Evolutionary conservation across 164 flowering plant genomes (phyloP).

Genomic region (Stephania cephalantha): DNA sequence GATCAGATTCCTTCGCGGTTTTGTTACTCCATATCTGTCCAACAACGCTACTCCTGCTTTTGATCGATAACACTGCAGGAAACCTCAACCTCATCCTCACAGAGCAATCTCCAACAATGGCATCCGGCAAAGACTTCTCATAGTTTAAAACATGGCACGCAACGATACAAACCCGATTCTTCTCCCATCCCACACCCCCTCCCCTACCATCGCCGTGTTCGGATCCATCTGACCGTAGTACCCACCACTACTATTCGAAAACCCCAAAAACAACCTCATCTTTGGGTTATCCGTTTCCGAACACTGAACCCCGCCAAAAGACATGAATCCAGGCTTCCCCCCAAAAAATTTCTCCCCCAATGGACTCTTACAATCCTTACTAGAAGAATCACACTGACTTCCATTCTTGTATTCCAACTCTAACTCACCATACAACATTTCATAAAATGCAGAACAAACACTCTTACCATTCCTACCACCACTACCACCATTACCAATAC

Average conservation of each 20-base stretch:
- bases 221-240: conserved; percentile 23
- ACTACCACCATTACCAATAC: neutral
- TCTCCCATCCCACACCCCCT: conserved; percentile 55
- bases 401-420: conserved; percentile 27
- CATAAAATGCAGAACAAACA: conserved; percentile 19
- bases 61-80: conserved; percentile 37
- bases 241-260: conserved; percentile 17
- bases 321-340: conserved; percentile 32
- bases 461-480: neutral
- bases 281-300: conserved; percentile 18
- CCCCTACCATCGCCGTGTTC: conserved; percentile 38
- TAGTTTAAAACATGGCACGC: conserved; percentile 40
- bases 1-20: conserved; percentile 30
- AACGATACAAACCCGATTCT: conserved; percentile 25
- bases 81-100: conserved; percentile 37
- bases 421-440: neutral
- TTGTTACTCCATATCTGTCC: conserved; percentile 55
- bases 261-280: conserved; percentile 24
- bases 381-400: conserved; percentile 18
- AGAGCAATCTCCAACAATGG: conserved; percentile 51
- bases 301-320: conserved; percentile 27
- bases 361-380: conserved; percentile 29
- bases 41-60: conserved; percentile 23
- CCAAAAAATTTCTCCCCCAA: conserved; percentile 18
- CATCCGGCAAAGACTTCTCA: conserved; percentile 20